Evolutionary conservation across 2,329 filamentous ascomycete species (phyloP), one percentile per base, ranked within the genome.

Genomic region (Bisporella sp.): DNA sequence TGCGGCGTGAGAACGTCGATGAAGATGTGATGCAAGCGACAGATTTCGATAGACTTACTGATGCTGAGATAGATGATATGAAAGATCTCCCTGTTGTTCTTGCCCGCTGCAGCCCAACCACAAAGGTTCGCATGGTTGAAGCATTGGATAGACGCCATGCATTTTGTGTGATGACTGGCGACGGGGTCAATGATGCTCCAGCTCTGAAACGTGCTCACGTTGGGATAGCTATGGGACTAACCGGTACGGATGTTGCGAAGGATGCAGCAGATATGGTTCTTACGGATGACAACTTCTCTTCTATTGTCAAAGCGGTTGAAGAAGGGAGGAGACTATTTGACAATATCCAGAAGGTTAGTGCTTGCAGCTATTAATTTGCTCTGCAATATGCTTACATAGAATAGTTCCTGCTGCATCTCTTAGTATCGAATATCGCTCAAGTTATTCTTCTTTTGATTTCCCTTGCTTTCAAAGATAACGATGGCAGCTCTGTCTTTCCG

Each of bases 191-290:
- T 63, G 85, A 89, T 65, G 84, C 82, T 11, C 85, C 85, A 1
- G 85, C 84, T 1, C 73, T 89, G 30, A 86, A 86, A 64, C 78
- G 82, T 58, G 81, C 85, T 5, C 84, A 88, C 59, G 82, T 89
- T 12, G 85, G 85, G 60, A 88, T 89, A 57, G 84, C 84, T 56
- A 89, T 88, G 84, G 77, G 35, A 9, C 50, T 48, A 6, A 75
- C 81, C 41, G 85, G 85, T 12, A 85, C 80, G 42, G 85, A 88
- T 62, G 84, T 89, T 7, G 84, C 85, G 54, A 88, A 87, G 61
- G 84, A 93, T 68, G 89, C 89, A 3, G 85, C 87, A 1, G 89
- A 95, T 62, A 93, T 95, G 77, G 87, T 95, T 35, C 73, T 95
- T 40, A 90, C 87, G 0, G 35, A 37, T n/a, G 88, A 93, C 63